phyloP scores from a whole-genome alignment of 2,329 filamentous ascomycete genomes.

The Emergomyces orientalis region DNA sequence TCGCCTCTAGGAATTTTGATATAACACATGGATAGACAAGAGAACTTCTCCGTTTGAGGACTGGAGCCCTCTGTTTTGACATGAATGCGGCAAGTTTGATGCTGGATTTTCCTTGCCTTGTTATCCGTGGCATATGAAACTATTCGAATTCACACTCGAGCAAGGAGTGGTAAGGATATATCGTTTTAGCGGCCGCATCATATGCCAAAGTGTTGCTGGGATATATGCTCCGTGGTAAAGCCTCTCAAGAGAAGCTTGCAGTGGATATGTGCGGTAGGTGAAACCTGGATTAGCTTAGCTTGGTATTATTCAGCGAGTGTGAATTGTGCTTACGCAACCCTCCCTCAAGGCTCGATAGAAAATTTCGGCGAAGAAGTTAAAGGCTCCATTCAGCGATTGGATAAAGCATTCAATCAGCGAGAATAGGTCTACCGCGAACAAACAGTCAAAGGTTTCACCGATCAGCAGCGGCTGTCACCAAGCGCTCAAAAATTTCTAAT shows the following conservation, averaged over 20 bases:
- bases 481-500: conserved; percentile 21
- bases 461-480: conserved; percentile 15
- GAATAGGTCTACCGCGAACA: not conserved
- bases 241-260: not conserved
- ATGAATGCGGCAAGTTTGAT: not conserved
- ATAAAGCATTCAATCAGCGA: not conserved
- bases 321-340: not conserved
- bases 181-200: not conserved
- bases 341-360: not conserved
- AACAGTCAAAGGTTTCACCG: not conserved
- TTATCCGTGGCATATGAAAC: not conserved
- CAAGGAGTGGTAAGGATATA: not conserved
- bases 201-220: not conserved
- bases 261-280: not conserved
- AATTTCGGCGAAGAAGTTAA: not conserved
- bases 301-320: not conserved
- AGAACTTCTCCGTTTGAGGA: not conserved
- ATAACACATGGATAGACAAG: not conserved
- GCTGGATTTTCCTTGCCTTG: not conserved
- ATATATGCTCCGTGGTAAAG: not conserved
- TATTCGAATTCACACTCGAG: not conserved
- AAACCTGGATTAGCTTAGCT: not conserved
- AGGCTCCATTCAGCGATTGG: not conserved
- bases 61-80: not conserved
- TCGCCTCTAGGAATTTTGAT: not conserved